Conservation (phyloP, 169 alveolate species). For the Ichthyophthirius multifiliis region DNA sequence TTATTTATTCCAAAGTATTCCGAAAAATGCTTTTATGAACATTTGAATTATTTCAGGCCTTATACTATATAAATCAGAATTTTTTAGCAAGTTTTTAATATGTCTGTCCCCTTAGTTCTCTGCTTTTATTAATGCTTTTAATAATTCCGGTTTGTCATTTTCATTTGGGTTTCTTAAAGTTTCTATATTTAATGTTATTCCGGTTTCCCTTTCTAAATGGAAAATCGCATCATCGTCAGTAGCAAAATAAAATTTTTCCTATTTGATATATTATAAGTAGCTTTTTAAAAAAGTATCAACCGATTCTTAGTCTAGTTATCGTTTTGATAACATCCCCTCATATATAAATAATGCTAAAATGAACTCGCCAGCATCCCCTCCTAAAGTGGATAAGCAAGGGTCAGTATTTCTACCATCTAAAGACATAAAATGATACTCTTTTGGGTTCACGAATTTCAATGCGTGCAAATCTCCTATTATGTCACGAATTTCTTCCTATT, state of each 20-base stretch:
- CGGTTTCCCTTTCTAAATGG: conserved; percentile 47
- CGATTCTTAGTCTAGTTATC: conserved; percentile 30
- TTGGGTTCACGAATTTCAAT: conserved; percentile 27
- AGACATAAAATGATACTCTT: conserved; percentile 34
- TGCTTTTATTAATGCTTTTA: conserved; percentile 36
- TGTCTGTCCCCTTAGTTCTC: conserved; percentile 46
- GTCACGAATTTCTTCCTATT: neutral
- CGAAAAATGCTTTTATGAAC: conserved; percentile 29
- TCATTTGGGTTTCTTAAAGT: conserved; percentile 41
- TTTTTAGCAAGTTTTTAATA: conserved; percentile 35
- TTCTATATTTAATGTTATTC: conserved; percentile 32
- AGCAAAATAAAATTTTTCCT: conserved; percentile 46
- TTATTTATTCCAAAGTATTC: conserved; percentile 39
- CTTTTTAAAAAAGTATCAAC: conserved; percentile 28
- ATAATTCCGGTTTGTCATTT: conserved; percentile 21
- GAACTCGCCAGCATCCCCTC: conserved; percentile 62
- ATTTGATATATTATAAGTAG: conserved; percentile 44
- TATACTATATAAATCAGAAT: conserved; percentile 44
- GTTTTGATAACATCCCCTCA: conserved; percentile 29
- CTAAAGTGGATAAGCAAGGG: conserved; percentile 40
- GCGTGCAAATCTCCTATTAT: conserved; percentile 28
- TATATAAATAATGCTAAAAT: conserved; percentile 44
- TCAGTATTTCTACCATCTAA: conserved; percentile 52
- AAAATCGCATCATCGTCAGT: conserved; percentile 57
- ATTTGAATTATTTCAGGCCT: conserved; percentile 41